Conservation (phyloP, 345 rosid species). For the Balakata baccata region DNA sequence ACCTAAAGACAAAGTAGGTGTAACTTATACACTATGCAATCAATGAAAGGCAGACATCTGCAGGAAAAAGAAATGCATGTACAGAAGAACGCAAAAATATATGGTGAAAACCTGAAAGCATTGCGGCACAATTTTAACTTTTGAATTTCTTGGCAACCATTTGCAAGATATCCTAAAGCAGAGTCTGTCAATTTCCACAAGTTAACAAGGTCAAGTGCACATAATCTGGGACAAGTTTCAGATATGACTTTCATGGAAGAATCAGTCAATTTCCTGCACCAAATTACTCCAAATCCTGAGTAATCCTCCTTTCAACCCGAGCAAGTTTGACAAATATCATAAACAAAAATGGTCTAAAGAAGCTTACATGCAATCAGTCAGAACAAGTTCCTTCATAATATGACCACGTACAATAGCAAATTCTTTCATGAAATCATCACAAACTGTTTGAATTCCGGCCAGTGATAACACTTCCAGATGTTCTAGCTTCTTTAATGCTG, state of each 20-base stretch:
- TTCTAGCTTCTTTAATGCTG: slow-evolving; percentile 60
- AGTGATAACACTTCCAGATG: slow-evolving; percentile 67
- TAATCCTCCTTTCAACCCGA: slow-evolving; percentile 9
- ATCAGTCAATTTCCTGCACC: slow-evolving; percentile 77
- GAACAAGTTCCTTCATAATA: slow-evolving; percentile 62
- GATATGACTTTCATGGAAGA: slow-evolving; percentile 65
- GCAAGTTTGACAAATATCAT: slow-evolving; percentile 10
- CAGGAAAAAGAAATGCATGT: background rate
- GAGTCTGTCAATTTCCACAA: slow-evolving; percentile 72
- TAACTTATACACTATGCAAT: background rate
- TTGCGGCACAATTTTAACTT: slow-evolving; percentile 64
- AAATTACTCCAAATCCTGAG: slow-evolving; percentile 16
- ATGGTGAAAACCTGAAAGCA: slow-evolving; percentile 54
- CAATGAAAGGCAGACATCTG: background rate
- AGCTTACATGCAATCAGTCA: slow-evolving; percentile 68
- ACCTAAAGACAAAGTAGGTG: background rate
- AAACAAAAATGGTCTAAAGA: background rate
- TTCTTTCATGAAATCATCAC: slow-evolving; percentile 50
- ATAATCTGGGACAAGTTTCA: slow-evolving; percentile 55
- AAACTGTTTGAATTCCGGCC: slow-evolving; percentile 57
- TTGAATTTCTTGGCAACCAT: slow-evolving; percentile 58
- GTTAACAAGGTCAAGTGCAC: slow-evolving; percentile 59
- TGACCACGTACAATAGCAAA: slow-evolving; percentile 46
- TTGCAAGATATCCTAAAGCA: slow-evolving; percentile 72
- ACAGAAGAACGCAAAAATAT: background rate